phyloP scores from a whole-genome alignment of 2,329 filamentous ascomycete species.

The Microdochium nivale region DNA sequence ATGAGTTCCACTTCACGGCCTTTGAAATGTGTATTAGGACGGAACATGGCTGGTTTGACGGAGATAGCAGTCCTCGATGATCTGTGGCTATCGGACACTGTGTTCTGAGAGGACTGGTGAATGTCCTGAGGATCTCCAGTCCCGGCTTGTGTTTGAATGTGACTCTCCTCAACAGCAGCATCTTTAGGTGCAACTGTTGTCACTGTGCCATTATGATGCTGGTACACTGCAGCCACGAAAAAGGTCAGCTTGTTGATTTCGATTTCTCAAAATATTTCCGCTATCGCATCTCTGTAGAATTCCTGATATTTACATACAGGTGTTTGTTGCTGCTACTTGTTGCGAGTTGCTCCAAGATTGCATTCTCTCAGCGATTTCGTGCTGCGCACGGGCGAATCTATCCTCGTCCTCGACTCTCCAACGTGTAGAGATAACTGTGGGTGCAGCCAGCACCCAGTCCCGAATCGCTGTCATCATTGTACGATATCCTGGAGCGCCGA shows the following conservation, averaged over 20 bases:
- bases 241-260: neutral
- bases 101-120: conserved; percentile 15
- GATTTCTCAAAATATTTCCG: neutral
- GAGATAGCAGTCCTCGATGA: conserved; percentile 20
- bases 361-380: conserved; percentile 37
- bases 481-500: conserved; percentile 56
- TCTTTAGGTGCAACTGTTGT: no score
- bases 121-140: neutral
- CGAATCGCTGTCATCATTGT: conserved; percentile 39
- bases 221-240: neutral
- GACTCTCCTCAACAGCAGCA: neutral
- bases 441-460: conserved; percentile 46
- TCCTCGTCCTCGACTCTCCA: conserved; percentile 55
- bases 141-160: neutral
- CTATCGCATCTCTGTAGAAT: neutral
- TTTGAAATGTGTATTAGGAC: conserved; percentile 50
- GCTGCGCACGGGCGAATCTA: conserved; percentile 29
- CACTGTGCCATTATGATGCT: conserved; percentile 5
- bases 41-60: conserved; percentile 45
- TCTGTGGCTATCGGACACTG: conserved; percentile 12
- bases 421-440: conserved; percentile 41
- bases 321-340: neutral
- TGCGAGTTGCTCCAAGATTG: conserved; percentile 21
- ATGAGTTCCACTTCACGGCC: conserved; percentile 50
- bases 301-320: neutral